Conservation (phyloP, 352 stramenopile genomes). For the Phytophthora megakarya region DNA sequence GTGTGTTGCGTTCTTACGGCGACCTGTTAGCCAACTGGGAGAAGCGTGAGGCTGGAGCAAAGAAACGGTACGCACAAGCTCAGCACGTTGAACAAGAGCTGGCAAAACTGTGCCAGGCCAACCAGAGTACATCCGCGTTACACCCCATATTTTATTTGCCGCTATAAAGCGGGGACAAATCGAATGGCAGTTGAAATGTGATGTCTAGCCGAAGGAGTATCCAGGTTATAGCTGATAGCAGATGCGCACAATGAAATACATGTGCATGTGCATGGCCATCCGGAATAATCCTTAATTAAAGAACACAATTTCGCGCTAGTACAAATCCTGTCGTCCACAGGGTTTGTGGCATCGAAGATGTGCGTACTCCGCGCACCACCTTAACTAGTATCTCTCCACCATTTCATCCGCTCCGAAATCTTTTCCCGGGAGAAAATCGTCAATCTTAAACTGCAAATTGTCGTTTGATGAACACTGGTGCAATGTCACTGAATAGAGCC, state of each 20-base stretch:
- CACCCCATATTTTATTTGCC: conserved; percentile 63
- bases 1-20: conserved; percentile 61
- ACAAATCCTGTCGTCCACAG: too few species aligned
- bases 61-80: conserved; percentile 49
- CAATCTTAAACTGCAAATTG: not conserved
- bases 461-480: too few species aligned
- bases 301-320: too few species aligned
- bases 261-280: too few species aligned
- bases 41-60: conserved; percentile 51
- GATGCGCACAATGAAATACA: conserved; percentile 16
- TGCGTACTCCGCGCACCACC: too few species aligned
- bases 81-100: conserved; percentile 46
- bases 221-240: too few species aligned
- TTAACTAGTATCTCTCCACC: too few species aligned
- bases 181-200: conserved; percentile 13
- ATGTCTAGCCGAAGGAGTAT: conserved; percentile 4
- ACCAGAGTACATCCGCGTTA: conserved; percentile 37
- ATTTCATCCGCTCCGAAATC: too few species aligned
- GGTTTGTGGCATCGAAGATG: too few species aligned
- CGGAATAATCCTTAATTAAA: too few species aligned
- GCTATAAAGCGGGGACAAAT: conserved; percentile 32
- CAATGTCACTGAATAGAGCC: too few species aligned
- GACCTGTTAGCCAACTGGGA: conserved; percentile 60
- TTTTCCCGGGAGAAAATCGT: too few species aligned
- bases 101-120: conserved; percentile 31